Conservation (phyloP, 768 basidiomycete genomes). For the Punctularia strigosozonata region DNA sequence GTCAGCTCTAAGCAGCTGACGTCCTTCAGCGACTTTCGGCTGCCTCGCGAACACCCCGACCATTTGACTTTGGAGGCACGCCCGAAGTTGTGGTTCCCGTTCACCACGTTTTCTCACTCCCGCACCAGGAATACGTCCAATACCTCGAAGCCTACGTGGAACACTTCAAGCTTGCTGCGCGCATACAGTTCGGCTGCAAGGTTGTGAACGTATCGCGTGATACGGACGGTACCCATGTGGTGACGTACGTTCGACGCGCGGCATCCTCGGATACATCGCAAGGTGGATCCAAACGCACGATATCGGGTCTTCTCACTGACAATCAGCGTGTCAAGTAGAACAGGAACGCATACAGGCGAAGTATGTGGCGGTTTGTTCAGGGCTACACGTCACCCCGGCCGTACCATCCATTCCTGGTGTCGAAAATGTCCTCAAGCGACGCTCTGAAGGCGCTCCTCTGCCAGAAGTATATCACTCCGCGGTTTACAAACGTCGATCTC, state of each 20-base stretch:
- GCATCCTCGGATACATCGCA: too few species aligned
- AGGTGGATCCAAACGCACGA: constrained; percentile 13
- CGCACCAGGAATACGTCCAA: constrained; percentile 30
- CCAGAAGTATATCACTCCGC: constrained; percentile 34
- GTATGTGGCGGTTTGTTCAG: constrained; percentile 40
- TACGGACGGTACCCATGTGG: constrained; percentile 23
- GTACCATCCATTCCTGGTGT: constrained; percentile 39
- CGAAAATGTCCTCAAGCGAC: constrained; percentile 20
- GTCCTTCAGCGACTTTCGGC: constrained; percentile 46
- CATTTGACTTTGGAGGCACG: constrained; percentile 32
- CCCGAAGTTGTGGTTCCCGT: too few species aligned
- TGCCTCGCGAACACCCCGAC: constrained; percentile 33
- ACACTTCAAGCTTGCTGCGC: constrained; percentile 26
- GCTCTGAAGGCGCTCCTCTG: constrained; percentile 5
- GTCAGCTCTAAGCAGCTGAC: constrained; percentile 53
- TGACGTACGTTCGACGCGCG: constrained; percentile 23
- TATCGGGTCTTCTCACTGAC: too few species aligned
- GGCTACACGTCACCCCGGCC: constrained; percentile 42
- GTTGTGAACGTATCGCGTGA: constrained; percentile 26
- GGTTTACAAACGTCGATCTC: constrained; percentile 34
- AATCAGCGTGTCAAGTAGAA: too few species aligned
- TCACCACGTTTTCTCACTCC: not conserved
- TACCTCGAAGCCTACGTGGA: constrained; percentile 36
- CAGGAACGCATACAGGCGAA: constrained; percentile 21
- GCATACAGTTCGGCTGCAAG: constrained; percentile 25